A percentile compares a stretch with the other conserved stretches of the same genome.
Evolutionary conservation across 129 eudicot species (phyloP).

Genomic region (Escallonia herrerae): DNA sequence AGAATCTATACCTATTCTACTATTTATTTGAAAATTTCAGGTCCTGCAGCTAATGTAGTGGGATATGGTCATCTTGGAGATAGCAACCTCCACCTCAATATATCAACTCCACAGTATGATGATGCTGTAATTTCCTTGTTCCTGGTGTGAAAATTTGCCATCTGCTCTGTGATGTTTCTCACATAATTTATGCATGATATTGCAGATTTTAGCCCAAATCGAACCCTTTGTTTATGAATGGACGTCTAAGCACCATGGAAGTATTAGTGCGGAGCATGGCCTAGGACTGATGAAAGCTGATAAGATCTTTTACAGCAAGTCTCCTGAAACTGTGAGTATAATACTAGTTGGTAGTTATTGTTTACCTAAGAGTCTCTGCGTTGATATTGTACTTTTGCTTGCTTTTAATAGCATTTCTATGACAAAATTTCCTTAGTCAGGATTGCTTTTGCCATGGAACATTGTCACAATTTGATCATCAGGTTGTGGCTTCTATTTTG

Average conservation of each 20-base stretch:
- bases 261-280: constrained; percentile 99
- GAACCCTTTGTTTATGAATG: constrained; percentile 98
- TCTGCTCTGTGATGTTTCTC: background rate
- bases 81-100: constrained; percentile 89
- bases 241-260: constrained; percentile 89
- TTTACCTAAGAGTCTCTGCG: background rate
- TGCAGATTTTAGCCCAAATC: constrained; percentile 76
- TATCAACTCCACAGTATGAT: constrained; percentile 63
- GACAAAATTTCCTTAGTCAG: too few species aligned
- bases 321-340: constrained; percentile 71
- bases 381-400: too few species aligned
- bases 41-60: constrained; percentile 65
- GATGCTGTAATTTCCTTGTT: constrained; percentile 52
- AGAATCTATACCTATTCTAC: background rate
- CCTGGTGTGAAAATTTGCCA: constrained; percentile 3
- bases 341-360: background rate
- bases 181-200: constrained; percentile 6
- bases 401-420: too few species aligned
- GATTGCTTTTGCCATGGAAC: too few species aligned
- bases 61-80: constrained; percentile 99
- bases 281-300: constrained; percentile 93
- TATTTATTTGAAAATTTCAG: constrained; percentile 22
- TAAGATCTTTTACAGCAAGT: constrained; percentile 89
- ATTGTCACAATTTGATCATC: too few species aligned
- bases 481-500: too few species aligned